Conservation (phyloP, 202 grass and related monocot genomes). For the Setaria italica region DNA sequence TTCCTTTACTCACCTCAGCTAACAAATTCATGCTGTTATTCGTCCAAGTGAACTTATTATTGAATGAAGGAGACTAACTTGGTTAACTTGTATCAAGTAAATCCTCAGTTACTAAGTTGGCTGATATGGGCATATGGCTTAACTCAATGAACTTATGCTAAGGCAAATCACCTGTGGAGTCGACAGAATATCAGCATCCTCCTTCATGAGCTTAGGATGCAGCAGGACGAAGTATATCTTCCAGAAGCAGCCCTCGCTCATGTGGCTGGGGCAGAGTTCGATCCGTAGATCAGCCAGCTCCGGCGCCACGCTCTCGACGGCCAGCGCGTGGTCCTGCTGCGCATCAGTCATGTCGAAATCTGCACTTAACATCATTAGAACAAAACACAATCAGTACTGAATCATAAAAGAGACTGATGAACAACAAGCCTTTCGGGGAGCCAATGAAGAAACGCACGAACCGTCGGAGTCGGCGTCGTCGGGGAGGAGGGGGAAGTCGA, state of each 20-base stretch:
- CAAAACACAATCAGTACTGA: neutral
- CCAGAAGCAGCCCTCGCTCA: slow-evolving; percentile 96
- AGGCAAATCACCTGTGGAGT: slow-evolving; percentile 70
- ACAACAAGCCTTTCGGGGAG: neutral
- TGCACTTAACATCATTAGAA: slow-evolving; percentile 18
- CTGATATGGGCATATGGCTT: neutral
- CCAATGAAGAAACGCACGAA: slow-evolving; percentile 1
- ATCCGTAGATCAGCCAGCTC: slow-evolving; percentile 90
- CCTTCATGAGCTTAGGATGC: slow-evolving; percentile 76
- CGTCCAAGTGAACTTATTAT: neutral
- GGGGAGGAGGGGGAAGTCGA: slow-evolving; percentile 83
- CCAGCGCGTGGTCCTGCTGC: slow-evolving; percentile 89
- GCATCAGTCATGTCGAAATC: slow-evolving; percentile 93
- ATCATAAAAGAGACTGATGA: slow-evolving; percentile 27
- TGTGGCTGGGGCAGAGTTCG: slow-evolving; percentile 82
- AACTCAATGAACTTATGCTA: neutral
- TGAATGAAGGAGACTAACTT: neutral
- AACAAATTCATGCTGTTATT: slow-evolving; percentile 15
- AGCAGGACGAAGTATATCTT: slow-evolving; percentile 96
- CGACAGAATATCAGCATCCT: slow-evolving; percentile 73
- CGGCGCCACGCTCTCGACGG: slow-evolving; percentile 74
- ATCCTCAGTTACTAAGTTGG: neutral
- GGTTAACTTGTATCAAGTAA: neutral
- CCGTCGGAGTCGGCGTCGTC: slow-evolving; percentile 53
- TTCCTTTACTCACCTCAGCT: neutral